A percentile compares a stretch with the other conserved stretches of the same genome.
phyloP scores from a whole-genome alignment of 2,329 filamentous ascomycete genomes.

The Colletotrichum sp. region DNA sequence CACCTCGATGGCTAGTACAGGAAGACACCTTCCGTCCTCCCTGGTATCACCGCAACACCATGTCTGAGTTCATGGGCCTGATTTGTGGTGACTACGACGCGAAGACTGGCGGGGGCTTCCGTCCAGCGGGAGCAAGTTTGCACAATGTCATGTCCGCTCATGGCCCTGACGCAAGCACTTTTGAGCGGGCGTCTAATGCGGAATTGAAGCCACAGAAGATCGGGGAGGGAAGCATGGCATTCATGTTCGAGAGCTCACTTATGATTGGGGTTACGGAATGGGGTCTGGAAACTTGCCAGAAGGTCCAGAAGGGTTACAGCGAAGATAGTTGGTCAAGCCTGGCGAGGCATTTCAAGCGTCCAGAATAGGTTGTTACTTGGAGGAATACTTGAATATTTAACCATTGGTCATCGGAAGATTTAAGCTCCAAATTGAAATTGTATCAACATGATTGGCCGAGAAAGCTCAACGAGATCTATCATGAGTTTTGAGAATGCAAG shows the following conservation, averaged over 20 bases:
- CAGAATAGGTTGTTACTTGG: not conserved
- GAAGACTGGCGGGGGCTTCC: slow-evolving; percentile 48
- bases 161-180: slow-evolving; percentile 52
- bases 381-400: not conserved
- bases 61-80: slow-evolving; percentile 53
- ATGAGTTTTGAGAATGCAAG: not conserved
- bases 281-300: slow-evolving; percentile 47
- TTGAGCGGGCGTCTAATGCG: slow-evolving; percentile 50
- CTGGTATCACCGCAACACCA: slow-evolving; percentile 61
- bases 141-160: slow-evolving; percentile 66
- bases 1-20: slow-evolving; percentile 63
- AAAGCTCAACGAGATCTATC: not conserved
- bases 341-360: slow-evolving; percentile 23
- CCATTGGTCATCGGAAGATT: accelerated
- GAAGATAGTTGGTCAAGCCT: slow-evolving; percentile 61
- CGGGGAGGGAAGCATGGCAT: slow-evolving; percentile 51
- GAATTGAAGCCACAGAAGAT: slow-evolving; percentile 47
- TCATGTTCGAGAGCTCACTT: slow-evolving; percentile 54
- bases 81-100: slow-evolving; percentile 52
- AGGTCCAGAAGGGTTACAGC: slow-evolving; percentile 59
- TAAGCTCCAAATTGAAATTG: not conserved
- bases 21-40: slow-evolving; percentile 64
- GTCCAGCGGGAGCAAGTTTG: slow-evolving; percentile 46
- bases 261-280: slow-evolving; percentile 62
- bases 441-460: not conserved